Evolutionary conservation across 23 red algal species (phyloP), one percentile per base, ranked within the genome.

Genomic region (Pyropia haitanensis): DNA sequence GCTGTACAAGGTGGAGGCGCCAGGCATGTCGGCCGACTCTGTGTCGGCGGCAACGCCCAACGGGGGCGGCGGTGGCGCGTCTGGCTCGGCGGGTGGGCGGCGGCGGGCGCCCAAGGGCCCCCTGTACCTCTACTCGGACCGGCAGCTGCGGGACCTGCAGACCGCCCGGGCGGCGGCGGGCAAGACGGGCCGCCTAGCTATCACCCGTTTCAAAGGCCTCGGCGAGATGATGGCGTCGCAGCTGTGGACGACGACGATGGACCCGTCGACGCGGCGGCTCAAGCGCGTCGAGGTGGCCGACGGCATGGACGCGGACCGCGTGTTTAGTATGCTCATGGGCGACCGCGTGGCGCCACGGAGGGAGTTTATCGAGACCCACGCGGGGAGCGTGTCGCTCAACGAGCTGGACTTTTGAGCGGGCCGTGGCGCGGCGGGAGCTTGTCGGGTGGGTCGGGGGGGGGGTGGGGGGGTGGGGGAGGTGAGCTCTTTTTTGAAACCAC

Each of bases 181-280:
- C 5, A 48, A 77, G 0, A 79, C 83, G 25, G 81, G 81, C 28
- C 80, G 64, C 57, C 72, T 76, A n/a, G 82, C 71, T 14, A 33
- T 88, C 29, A 80, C 88, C 27, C 73, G 94, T 10, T 98, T 98
- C 75, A 98, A 98, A 58, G 94, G 94, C 68, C 80, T 98, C 49
- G 94, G 94, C 14, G 94, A 98, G 73, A 98, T 91, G 85, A 91
- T 91, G 85, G 79, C 94, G 2, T 27, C 51, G 23, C 77, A 98
- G 65, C 65, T 98, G 16, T 98, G 94, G 94, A 75, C 78, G 39
- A 98, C 94, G 2, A 98, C 94, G 6, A 98, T 98, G 94, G 71
- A 98, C 27, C 94, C 94, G 26, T 26, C 58, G 32, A 22, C 57
- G 51, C 63, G 94, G 18, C 78, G 77, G 33, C 48, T 98, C 59